Percentiles rank a stretch among this genome's conserved stretches.
phyloP scores from a whole-genome alignment of 306 rosid species.

The Phaseolus lunatus region DNA sequence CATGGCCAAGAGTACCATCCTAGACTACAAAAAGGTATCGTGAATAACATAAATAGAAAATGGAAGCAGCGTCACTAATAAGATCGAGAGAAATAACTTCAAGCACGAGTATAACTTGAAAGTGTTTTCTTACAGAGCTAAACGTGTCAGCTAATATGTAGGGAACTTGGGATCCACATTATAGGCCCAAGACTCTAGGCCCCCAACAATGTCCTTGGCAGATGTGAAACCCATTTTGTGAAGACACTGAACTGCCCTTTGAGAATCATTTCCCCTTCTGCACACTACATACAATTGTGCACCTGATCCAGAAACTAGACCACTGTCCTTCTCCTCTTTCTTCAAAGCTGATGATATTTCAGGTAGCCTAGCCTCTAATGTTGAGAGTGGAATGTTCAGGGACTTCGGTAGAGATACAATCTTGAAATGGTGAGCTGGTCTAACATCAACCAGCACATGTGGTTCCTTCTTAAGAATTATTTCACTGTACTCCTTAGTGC shows the following conservation, averaged over 20 bases:
- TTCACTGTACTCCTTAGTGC: conserved; percentile 69
- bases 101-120: not conserved
- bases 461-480: conserved; percentile 58
- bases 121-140: not conserved
- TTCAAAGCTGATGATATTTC: conserved; percentile 59
- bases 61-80: not conserved
- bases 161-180: conserved; percentile 85
- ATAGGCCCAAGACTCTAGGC: conserved; percentile 80
- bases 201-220: conserved; percentile 87
- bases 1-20: not conserved
- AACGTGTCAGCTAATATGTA: conserved; percentile 40
- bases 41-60: not conserved
- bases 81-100: not conserved
- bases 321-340: conserved; percentile 47
- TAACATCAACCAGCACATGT: conserved; percentile 80
- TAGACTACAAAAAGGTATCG: not conserved
- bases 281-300: conserved; percentile 69
- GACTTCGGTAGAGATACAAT: conserved; percentile 92
- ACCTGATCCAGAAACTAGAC: conserved; percentile 38
- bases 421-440: conserved; percentile 86
- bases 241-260: conserved; percentile 84
- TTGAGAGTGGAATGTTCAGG: conserved; percentile 75
- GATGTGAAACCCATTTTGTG: conserved; percentile 75
- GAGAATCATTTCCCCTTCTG: conserved; percentile 97
- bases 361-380: conserved; percentile 67